Evolutionary conservation across 345 rosid species (phyloP).

Genomic region (Iberis pinnata): DNA sequence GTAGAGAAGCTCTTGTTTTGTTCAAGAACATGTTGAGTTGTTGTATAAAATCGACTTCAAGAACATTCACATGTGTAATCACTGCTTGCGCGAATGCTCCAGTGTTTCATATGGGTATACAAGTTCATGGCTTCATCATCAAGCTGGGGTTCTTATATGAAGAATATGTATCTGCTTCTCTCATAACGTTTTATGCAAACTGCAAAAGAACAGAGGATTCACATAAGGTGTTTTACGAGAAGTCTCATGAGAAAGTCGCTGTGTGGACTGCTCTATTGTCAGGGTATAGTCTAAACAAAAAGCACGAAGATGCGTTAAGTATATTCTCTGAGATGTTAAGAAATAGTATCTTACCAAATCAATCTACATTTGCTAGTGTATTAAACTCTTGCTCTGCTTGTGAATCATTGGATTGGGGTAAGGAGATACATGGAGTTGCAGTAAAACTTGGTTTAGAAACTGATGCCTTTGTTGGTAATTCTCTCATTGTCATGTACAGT

Average conservation of each 20-base stretch:
- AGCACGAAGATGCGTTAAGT: conserved; percentile 46
- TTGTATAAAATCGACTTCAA: conserved; percentile 38
- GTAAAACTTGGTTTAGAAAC: conserved; percentile 48
- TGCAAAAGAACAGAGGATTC: conserved; percentile 42
- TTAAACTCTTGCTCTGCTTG: conserved; percentile 57
- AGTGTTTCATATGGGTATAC: conserved; percentile 40
- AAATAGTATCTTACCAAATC: conserved; percentile 48
- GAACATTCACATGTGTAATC: conserved; percentile 49
- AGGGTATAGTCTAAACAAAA: conserved; percentile 44
- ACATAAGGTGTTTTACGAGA: conserved; percentile 39
- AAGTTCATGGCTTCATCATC: conserved; percentile 47
- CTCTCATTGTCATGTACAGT: conserved; percentile 52
- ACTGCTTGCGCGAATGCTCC: conserved; percentile 50
- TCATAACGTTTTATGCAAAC: conserved; percentile 60
- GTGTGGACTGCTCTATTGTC: conserved; percentile 65
- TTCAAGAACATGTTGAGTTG: conserved; percentile 45
- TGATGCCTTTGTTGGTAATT: conserved; percentile 59
- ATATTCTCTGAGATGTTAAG: conserved; percentile 50
- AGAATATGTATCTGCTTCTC: conserved; percentile 50
- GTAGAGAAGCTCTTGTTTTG: conserved; percentile 41
- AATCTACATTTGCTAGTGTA: conserved; percentile 60
- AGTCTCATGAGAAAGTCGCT: conserved; percentile 40
- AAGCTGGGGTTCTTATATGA: conserved; percentile 42
- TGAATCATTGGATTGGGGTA: conserved; percentile 61
- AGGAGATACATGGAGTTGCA: conserved; percentile 47